Percentiles rank a stretch among this genome's conserved stretches.
Conservation (phyloP, 192 early-diverging fungal species). For the Podila epigama region DNA sequence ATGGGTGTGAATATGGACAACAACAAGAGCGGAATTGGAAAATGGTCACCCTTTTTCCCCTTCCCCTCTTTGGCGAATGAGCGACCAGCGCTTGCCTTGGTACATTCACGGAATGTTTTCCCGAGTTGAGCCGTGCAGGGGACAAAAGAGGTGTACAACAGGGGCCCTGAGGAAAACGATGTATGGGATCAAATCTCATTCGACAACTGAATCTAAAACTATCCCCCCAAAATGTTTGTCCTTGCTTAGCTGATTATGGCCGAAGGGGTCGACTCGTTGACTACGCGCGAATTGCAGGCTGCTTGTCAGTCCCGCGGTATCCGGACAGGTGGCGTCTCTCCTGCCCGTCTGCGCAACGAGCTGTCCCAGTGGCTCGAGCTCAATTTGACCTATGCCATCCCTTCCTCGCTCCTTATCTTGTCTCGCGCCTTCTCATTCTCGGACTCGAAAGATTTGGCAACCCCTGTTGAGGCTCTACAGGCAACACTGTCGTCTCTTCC, state of each 20-base stretch:
- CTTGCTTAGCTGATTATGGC: constrained; percentile 69
- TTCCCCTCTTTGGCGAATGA: too few species aligned
- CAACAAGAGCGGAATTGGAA: too few species aligned
- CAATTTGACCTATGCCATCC: constrained; percentile 90
- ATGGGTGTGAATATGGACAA: too few species aligned
- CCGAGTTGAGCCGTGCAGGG: too few species aligned
- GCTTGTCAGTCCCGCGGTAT: constrained; percentile 93
- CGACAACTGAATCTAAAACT: too few species aligned
- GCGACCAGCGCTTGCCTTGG: too few species aligned
- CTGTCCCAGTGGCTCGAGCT: constrained; percentile 95
- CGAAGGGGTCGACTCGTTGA: constrained; percentile 90
- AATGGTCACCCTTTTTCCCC: too few species aligned
- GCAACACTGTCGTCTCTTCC: constrained; percentile 92
- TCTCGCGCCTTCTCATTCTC: constrained; percentile 87
- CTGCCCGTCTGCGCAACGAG: constrained; percentile 87
- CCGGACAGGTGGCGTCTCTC: constrained; percentile 86
- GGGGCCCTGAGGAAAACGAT: too few species aligned
- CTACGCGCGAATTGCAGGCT: constrained; percentile 86
- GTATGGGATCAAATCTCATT: too few species aligned
- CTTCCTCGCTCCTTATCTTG: constrained; percentile 88
- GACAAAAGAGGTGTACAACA: too few species aligned
- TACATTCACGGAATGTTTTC: too few species aligned
- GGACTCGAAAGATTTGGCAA: constrained; percentile 56
- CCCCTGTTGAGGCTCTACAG: constrained; percentile 83
- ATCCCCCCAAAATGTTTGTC: too few species aligned